phyloP scores from a whole-genome alignment of 208 protist genomes.

The Entamoeba nuttalli region DNA sequence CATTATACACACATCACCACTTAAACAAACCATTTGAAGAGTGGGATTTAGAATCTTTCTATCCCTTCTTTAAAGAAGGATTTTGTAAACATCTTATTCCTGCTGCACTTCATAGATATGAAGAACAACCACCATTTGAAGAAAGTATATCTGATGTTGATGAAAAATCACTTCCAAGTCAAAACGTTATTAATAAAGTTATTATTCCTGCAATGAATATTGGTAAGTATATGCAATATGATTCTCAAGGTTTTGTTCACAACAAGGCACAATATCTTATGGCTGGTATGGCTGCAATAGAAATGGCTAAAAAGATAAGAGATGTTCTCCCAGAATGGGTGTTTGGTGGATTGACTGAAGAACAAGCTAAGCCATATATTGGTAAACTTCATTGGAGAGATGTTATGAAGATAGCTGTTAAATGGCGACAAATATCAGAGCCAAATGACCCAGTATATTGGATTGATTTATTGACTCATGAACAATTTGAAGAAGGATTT shows the following conservation, averaged over 20 bases:
- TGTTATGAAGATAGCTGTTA: conserved; percentile 39
- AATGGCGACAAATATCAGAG: conserved; percentile 45
- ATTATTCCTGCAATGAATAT: not conserved
- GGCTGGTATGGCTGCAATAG: conserved; percentile 34
- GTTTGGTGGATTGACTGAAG: not conserved
- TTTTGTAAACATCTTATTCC: conserved; percentile 39
- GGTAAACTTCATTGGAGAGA: conserved; percentile 40
- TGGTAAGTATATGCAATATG: not conserved
- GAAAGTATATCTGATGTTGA: not conserved
- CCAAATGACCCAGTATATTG: conserved; percentile 41
- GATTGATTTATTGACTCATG: conserved; percentile 40
- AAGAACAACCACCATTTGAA: not conserved
- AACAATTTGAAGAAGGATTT: conserved; percentile 47
- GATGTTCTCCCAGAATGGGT: not conserved
- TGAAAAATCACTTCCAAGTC: not conserved
- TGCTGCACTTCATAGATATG: not conserved
- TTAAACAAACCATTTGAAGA: not conserved
- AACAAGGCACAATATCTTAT: conserved; percentile 38
- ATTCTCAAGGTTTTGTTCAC: conserved; percentile 30
- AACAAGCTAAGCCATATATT: not conserved
- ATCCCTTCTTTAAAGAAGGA: conserved; percentile 38
- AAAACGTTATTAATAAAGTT: not conserved
- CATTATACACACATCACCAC: not conserved
- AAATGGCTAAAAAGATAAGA: conserved; percentile 30
- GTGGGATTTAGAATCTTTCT: conserved; percentile 18